These are phyloP conservation scores for Saitozyma podzolica DNA, from an alignment of 768 basidiomycete species.

Conservation along the genomic window DNA sequence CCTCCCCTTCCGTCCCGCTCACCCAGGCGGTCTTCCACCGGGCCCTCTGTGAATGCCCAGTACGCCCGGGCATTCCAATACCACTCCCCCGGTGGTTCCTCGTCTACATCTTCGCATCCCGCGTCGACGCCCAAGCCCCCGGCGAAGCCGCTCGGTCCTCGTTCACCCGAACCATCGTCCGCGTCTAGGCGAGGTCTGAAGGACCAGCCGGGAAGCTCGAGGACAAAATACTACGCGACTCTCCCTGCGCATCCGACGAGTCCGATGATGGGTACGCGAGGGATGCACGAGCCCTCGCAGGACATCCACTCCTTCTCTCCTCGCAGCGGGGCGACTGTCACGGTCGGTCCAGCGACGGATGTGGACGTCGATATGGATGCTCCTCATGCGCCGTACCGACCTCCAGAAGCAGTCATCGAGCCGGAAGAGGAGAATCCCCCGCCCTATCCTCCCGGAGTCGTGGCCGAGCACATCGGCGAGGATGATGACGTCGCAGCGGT, in stretches of 20 bases:
- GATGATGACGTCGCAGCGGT: slow-evolving; percentile 23
- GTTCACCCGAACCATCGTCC: slow-evolving; percentile 7
- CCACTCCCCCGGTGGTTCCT: too few relatives aligned
- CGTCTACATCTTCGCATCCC: too few relatives aligned
- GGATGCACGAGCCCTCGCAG: too few relatives aligned
- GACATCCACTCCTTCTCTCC: too few relatives aligned
- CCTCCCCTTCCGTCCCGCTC: slow-evolving; percentile 10
- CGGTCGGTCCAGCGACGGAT: not conserved
- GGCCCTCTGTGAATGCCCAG: not conserved
- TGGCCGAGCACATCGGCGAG: slow-evolving; percentile 29
- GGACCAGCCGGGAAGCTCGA: slow-evolving; percentile 8
- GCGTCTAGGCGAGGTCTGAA: slow-evolving; percentile 3
- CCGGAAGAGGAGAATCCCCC: slow-evolving; percentile 37
- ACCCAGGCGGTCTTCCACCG: slow-evolving; percentile 3
- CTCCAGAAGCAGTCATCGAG: slow-evolving; percentile 42
- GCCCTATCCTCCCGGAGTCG: slow-evolving; percentile 34
- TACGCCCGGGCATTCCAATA: too few relatives aligned
- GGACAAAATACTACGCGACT: slow-evolving; percentile 5
- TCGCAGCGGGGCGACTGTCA: too few relatives aligned
- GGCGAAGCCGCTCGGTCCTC: slow-evolving; percentile 10
- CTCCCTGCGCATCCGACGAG: too few relatives aligned
- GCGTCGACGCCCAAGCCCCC: not conserved
- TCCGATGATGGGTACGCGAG: too few relatives aligned
- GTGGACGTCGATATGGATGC: slow-evolving; percentile 17
- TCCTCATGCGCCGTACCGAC: slow-evolving; percentile 38